Evolutionary conservation across 768 basidiomycete species (phyloP).

Genomic region (Boletus huronensis): DNA sequence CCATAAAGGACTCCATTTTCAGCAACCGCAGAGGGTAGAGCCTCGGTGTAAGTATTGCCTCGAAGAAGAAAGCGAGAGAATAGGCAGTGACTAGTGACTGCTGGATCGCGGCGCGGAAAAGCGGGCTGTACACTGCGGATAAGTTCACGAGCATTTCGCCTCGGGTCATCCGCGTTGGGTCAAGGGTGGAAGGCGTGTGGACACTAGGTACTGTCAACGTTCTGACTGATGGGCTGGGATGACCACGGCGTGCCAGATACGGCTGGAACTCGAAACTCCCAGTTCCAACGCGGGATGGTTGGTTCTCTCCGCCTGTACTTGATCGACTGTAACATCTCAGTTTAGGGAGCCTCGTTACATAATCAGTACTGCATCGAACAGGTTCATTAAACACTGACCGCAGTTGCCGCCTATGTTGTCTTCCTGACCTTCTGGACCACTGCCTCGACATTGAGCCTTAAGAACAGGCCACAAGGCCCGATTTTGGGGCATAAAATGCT

Average conservation of each 20-base stretch:
- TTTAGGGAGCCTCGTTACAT: conserved; percentile 10
- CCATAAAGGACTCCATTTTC: background rate
- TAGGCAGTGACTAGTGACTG: background rate
- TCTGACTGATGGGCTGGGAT: background rate
- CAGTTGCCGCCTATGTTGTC: conserved; percentile 23
- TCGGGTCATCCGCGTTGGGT: conserved; percentile 11
- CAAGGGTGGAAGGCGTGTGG: conserved; percentile 36
- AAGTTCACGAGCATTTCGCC: background rate
- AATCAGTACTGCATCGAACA: conserved; percentile 24
- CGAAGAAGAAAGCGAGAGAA: background rate
- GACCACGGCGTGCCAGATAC: conserved; percentile 1
- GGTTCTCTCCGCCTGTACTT: no score
- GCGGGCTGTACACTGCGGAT: conserved; percentile 10
- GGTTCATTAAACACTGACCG: conserved; percentile 15
- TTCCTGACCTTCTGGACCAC: conserved; percentile 19
- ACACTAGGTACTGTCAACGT: conserved; percentile 8
- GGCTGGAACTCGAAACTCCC: no score
- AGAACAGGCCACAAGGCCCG: conserved; percentile 27
- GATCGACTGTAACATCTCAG: background rate
- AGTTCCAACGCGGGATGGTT: no score
- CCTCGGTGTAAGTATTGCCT: conserved; percentile 11
- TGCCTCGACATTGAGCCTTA: conserved; percentile 28
- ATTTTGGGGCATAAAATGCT: conserved; percentile 21
- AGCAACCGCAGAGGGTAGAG: background rate
- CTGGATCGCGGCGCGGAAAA: background rate